These are phyloP conservation scores for Penicillium sp. DNA, from an alignment of 2,329 filamentous ascomycete genomes.

Conservation along the genomic window DNA sequence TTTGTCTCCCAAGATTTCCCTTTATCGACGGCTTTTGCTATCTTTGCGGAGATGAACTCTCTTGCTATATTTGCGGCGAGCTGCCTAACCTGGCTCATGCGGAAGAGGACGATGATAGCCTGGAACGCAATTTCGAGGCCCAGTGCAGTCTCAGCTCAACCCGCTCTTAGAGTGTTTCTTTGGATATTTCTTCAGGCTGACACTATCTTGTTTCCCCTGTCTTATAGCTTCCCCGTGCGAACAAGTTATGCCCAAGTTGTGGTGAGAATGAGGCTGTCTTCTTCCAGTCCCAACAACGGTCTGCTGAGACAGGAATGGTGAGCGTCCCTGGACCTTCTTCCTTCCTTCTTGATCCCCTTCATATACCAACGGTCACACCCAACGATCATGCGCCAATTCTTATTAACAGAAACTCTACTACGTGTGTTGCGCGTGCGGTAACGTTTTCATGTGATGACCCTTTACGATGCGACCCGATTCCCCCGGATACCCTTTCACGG, in stretches of 20 bases:
- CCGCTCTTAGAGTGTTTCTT: conserved; percentile 5
- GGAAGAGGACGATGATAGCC: conserved; percentile 18
- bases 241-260: conserved; percentile 82
- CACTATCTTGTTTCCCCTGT: conserved; percentile 15
- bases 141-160: conserved; percentile 5
- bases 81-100: conserved; percentile 16
- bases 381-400: conserved; percentile 15
- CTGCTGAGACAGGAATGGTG: conserved; percentile 97
- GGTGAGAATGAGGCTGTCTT: conserved; percentile 89
- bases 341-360: neutral
- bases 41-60: conserved; percentile 58
- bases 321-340: conserved; percentile 34
- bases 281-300: conserved; percentile 98
- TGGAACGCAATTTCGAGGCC: neutral
- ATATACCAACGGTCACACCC: neutral
- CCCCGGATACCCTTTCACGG: conserved; percentile 32
- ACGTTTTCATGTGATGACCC: conserved; percentile 64
- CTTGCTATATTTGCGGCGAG: conserved; percentile 54
- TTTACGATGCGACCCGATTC: conserved; percentile 21
- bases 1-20: conserved; percentile 61
- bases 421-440: conserved; percentile 90
- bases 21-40: conserved; percentile 49
- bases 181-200: conserved; percentile 30
- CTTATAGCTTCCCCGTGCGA: conserved; percentile 80
- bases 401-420: conserved; percentile 76